Evolutionary conservation across 345 rosid genomes (phyloP), one percentile per base, ranked within the genome.

Genomic region (Rubroshorea leprosula): DNA sequence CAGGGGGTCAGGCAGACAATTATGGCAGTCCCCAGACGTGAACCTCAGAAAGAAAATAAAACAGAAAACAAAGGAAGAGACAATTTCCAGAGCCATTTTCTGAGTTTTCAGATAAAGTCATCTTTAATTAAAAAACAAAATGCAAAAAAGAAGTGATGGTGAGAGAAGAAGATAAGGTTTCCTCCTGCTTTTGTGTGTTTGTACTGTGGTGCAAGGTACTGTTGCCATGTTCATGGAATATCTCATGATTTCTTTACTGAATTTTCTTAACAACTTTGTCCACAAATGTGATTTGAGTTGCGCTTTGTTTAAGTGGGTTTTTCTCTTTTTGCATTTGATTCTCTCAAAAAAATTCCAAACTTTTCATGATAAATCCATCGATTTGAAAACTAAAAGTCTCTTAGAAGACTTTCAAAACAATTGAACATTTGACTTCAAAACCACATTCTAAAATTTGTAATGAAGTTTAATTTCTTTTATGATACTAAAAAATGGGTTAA

Each of bases 131-230:
- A n/a, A n/a, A n/a, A n/a, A 35, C 5, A 39, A 35, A 22, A 45
- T 17, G 10, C 21, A 18, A 27, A 24, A 55, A 61, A 59, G 60
- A 55, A 25, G 29, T 43, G 43, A 48, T 52, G 55, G 22, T 55
- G 68, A 22, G 50, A 24, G 43, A 45, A 51, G 66, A 54, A 52
- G 80, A 67, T 67, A 58, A 66, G 73, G 59, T 62, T 47, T 23
- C 25, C 11, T 23, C 20, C 4, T 43, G 5, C 18, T 38, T 14
- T 22, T 26, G 41, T 29, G 55, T 16, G n/a, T 15, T 23, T 29
- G 58, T 23, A 18, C 23, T 41, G 69, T 27, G 55, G 57, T 58
- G 59, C 68, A 55, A 23, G 26, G 45, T 35, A 59, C 54, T 59
- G 46, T 54, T 12, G 14, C 59, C 47, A 49, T 49, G 49, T 43